Base-by-base conservation (phyloP, 2,329 filamentous ascomycete species). In the Simplicillium sp. region DNA sequence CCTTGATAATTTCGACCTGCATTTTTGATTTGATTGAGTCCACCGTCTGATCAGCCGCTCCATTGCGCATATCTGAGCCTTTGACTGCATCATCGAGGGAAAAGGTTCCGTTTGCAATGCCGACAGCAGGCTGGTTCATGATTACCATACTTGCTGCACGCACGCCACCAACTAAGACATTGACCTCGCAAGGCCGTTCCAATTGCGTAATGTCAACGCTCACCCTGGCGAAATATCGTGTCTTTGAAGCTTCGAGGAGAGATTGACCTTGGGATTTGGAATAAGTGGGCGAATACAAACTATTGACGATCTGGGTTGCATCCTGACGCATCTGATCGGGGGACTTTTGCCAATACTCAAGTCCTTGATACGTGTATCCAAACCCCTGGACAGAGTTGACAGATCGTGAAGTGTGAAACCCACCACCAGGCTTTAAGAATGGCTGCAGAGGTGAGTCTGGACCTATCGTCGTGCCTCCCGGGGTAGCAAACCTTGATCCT, bases 61-160 rank as follows among this genome's bases (percentile, higher is more conserved):
- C 41, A 17, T 41, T 45, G 31, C 42, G 32, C 34, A 52, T 52
- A 29, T 80, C 80, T 1, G 77, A 80, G 3, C 68, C 50, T 53
- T 84, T 80, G 59, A 88, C 83, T 9, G 84, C 84, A 50, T 81
- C 78, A 44, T 65, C 62, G 38, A 70, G 60, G 37, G 69, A 61
- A 31, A 63, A 53, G 17, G 50, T 52, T 18, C 58, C 61, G 43
- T 61, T 46, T 6, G 58, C 36, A 20, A 46, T 54, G 37, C 61
- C 63, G 11, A 41, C 44, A 2, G 48, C 44, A 16, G 61, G 63
- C 46, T 59, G 58, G 42, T 48, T 50, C 58, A 65, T 60, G 37
- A 66, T 51, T 1, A 60, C 57, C 36, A 64, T 48, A 34, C 52
- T 57, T 15, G 59, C 61, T 13, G 58, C 57, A 12, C 47, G 46